These are phyloP conservation scores for Boletus coccyginus DNA, from an alignment of 768 basidiomycete species.

Conservation along the genomic window DNA sequence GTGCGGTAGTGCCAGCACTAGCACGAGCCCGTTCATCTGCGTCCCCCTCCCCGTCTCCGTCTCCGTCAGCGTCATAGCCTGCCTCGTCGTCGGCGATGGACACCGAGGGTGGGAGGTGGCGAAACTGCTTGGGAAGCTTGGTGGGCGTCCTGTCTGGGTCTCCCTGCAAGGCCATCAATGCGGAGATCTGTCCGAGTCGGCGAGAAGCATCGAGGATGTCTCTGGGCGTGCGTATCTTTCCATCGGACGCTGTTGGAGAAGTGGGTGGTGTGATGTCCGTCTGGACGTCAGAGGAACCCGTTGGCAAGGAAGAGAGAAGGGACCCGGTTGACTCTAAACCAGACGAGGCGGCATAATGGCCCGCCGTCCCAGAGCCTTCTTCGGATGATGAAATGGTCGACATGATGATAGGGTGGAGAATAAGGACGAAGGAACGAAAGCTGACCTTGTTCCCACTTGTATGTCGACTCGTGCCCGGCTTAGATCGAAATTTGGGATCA, in stretches of 20 bases:
- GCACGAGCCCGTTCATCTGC: not conserved
- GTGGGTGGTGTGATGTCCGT: constrained; percentile 20
- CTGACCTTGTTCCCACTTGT: constrained; percentile 6
- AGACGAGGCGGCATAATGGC: constrained; percentile 4
- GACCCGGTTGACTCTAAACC: constrained; percentile 11
- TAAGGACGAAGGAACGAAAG: not conserved
- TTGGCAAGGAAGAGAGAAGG: constrained; percentile 7
- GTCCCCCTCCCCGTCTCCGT: not conserved
- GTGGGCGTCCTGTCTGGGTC: not conserved
- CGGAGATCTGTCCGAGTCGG: constrained; percentile 5
- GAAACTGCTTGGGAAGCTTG: not conserved
- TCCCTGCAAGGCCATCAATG: not conserved
- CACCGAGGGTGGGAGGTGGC: not conserved
- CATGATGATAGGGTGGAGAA: not conserved
- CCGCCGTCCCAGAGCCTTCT: constrained; percentile 1
- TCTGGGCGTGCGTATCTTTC: constrained; percentile 2
- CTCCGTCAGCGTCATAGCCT: constrained; percentile 27
- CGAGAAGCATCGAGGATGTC: constrained; percentile 14
- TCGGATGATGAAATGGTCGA: constrained; percentile 10
- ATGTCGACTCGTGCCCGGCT: constrained; percentile 1
- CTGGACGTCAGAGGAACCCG: constrained; percentile 15
- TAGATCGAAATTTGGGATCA: constrained; percentile 10
- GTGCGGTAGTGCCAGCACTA: not conserved
- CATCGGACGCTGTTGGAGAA: constrained; percentile 17
- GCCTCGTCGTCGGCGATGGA: constrained; percentile 13